Conservation (phyloP, 345 rosid genomes). For the Clausena lansium region DNA sequence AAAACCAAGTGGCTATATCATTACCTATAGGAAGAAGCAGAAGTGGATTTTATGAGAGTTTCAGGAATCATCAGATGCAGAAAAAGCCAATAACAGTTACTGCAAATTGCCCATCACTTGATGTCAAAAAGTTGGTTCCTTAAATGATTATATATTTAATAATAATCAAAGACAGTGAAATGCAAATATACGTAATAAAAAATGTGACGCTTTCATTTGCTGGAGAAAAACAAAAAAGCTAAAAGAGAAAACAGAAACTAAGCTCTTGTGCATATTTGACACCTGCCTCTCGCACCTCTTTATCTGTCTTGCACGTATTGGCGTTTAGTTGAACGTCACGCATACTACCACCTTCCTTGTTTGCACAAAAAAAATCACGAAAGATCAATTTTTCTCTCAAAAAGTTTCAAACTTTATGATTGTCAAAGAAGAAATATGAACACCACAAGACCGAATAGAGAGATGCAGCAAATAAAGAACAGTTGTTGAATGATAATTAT, state of each 20-base stretch:
- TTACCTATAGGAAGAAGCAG: conserved; percentile 31
- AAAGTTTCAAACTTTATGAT: conserved; percentile 11
- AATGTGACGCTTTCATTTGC: conserved; percentile 8
- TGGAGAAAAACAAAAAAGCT: background rate
- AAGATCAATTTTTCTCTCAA: background rate
- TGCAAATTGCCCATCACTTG: conserved; percentile 44
- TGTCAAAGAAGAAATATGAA: background rate
- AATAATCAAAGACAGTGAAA: conserved; percentile 5
- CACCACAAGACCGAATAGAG: background rate
- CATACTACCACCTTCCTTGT: conserved; percentile 15
- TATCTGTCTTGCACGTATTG: conserved; percentile 37
- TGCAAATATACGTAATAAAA: conserved; percentile 12
- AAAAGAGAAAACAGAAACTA: conserved; percentile 13
- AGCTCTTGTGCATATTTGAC: conserved; percentile 31
- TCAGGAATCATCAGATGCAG: conserved; percentile 41
- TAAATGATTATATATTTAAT: background rate
- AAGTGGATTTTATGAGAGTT: conserved; percentile 20
- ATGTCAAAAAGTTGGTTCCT: conserved; percentile 19
- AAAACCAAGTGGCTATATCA: conserved; percentile 16
- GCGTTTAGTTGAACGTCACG: conserved; percentile 4
- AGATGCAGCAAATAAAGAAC: conserved; percentile 11
- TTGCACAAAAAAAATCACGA: conserved; percentile 5
- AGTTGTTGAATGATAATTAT: conserved; percentile 5
- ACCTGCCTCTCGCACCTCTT: conserved; percentile 43
- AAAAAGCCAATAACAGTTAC: conserved; percentile 36